Base-by-base conservation (phyloP, 305 asterid species). In the Fraxinus paxiana region DNA sequence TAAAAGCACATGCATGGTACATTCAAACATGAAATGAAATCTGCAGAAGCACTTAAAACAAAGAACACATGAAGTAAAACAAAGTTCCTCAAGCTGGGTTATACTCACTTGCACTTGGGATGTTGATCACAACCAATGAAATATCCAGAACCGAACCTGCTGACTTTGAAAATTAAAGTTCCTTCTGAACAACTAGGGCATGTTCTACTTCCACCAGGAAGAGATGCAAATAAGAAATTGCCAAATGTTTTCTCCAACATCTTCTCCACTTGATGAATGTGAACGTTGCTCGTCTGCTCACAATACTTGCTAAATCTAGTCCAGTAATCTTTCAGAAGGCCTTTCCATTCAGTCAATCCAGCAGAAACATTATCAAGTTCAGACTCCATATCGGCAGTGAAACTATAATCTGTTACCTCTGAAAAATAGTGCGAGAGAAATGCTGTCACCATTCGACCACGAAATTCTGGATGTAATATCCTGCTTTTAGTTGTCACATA, bases 371-470 rank as follows among this genome's bases (percentile, higher is more conserved):
- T 95, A 83, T 95, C 99, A 34, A 95, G 97, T 83, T 95, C 98
- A 80, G 93, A 90, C 90, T 93, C 98, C 98, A 95, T 95, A 79
- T 92, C 98, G 26, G 99, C 97, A 79, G 99, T 95, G 91, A 95
- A 95, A 84, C 92, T 87, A 83, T 91, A 94, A 88, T 95, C 98
- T 10, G 97, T 92, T 82, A 95, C 97, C 89, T 94, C 99, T 1
- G 97, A 87, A 80, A 95, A 93, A 86, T 93, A 91, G 75, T 90
- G 90, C 12, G 97, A 88, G 82, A 95, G 96, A 84, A 91, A 95
- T 30, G 98, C 99, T 5, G 99, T 92, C 80, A 95, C 97, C 95
- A 95, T 93, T 63, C 99, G 97, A 35, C 99, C 97, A 51, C 98
- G 98, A 85, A 95, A 95, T 87, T 95, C 99, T 7, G 97, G 97